Conservation (phyloP, 129 eudicot genomes). For the Chrysanthemum lavandulifolium region DNA sequence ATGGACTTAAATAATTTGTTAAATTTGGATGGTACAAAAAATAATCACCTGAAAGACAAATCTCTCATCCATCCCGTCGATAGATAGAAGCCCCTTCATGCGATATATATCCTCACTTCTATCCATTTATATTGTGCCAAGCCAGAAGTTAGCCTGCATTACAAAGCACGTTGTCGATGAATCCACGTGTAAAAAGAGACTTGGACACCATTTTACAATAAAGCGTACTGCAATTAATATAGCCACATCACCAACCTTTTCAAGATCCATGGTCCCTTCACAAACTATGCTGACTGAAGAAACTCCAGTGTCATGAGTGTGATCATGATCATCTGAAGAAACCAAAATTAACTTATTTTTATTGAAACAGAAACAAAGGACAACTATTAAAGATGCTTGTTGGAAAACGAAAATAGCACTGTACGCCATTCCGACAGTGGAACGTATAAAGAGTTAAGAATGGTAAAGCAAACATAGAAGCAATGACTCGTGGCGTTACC, state of each 20-base stretch:
- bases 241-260: constrained; percentile 51
- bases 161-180: background rate
- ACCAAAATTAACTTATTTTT: background rate
- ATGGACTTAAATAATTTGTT: no score
- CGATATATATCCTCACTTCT: constrained; percentile 92
- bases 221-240: background rate
- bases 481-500: no score
- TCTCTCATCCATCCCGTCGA: constrained; percentile 89
- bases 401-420: no score
- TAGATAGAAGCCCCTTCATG: constrained; percentile 90
- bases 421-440: no score
- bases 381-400: no score
- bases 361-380: no score
- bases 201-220: background rate
- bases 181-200: background rate
- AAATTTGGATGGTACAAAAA: background rate
- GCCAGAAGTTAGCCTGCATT: constrained; percentile 89
- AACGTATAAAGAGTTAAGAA: no score
- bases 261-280: constrained; percentile 66
- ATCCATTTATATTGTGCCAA: constrained; percentile 73
- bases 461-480: no score
- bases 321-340: constrained; percentile 85
- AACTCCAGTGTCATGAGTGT: constrained; percentile 90
- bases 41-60: constrained; percentile 86
- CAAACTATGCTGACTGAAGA: constrained; percentile 42